Conservation (phyloP, 495 filamentous ascomycete species). For the Tuber melanosporum region DNA sequence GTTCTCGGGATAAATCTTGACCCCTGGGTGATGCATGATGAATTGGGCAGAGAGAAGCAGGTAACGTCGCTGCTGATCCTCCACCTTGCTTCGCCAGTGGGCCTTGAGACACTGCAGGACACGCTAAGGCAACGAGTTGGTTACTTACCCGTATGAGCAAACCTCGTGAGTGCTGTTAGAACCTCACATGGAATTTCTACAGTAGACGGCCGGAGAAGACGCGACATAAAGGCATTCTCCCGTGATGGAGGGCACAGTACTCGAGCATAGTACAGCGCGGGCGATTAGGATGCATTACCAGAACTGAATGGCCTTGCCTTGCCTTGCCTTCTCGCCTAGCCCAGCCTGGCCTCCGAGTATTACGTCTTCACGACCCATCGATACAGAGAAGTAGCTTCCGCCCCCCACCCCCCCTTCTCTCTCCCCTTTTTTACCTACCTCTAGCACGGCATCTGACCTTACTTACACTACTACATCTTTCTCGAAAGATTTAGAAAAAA, state of each 20-base stretch:
- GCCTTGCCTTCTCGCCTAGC: too few relatives aligned
- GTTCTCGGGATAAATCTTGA: not conserved
- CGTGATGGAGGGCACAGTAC: not conserved
- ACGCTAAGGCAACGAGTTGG: not conserved
- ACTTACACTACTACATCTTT: not conserved
- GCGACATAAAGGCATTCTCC: not conserved
- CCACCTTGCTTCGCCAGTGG: not conserved
- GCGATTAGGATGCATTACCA: not conserved
- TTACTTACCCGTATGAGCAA: not conserved
- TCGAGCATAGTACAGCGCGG: not conserved
- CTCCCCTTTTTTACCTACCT: not conserved
- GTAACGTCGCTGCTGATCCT: not conserved
- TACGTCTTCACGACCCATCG: not conserved
- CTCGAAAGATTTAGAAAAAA: not conserved
- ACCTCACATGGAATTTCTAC: not conserved
- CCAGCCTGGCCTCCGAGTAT: not conserved
- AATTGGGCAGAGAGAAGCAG: not conserved
- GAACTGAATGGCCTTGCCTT: not conserved
- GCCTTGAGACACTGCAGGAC: not conserved
- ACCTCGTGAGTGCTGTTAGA: not conserved
- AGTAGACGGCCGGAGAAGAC: not conserved
- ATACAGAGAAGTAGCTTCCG: not conserved
- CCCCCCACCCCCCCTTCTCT: not conserved
- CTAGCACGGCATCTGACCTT: not conserved
- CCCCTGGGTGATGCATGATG: not conserved